A percentile compares a stretch with the other conserved stretches of the same genome.
phyloP scores from a whole-genome alignment of 805 yeast species.

The Maudiozyma serrabonitensis region DNA sequence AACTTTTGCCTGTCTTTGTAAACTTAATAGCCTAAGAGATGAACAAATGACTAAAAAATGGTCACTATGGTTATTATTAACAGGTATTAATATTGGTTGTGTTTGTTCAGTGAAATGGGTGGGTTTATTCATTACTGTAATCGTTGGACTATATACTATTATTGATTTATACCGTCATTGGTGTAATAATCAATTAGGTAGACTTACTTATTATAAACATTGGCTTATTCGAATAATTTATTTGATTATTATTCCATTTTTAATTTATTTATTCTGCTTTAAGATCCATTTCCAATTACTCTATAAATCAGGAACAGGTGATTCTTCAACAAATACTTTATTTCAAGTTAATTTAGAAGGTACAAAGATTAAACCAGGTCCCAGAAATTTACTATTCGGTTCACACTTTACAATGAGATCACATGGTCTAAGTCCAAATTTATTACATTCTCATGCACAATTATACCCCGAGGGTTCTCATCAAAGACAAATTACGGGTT shows the following conservation, averaged over 20 bases:
- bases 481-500: constrained; percentile 74
- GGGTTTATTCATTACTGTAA: constrained; percentile 56
- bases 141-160: constrained; percentile 50
- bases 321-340: constrained; percentile 79
- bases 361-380: constrained; percentile 53
- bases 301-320: constrained; percentile 83
- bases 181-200: constrained; percentile 24
- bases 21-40: constrained; percentile 54
- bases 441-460: constrained; percentile 68
- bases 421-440: constrained; percentile 66
- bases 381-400: constrained; percentile 57
- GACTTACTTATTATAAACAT: constrained; percentile 40
- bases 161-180: constrained; percentile 42
- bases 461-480: constrained; percentile 65
- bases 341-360: constrained; percentile 80
- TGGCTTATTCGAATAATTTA: constrained; percentile 63
- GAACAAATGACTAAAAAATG: constrained; percentile 59
- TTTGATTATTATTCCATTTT: constrained; percentile 61
- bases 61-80: constrained; percentile 50
- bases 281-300: constrained; percentile 71
- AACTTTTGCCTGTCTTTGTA: constrained; percentile 63
- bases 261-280: constrained; percentile 64
- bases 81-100: constrained; percentile 69
- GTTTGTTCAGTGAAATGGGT: constrained; percentile 85
- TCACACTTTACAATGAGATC: constrained; percentile 39